Percentiles rank a stretch among this genome's conserved stretches.
These are phyloP conservation scores for Neotropicomus parvogracilis DNA, from an alignment of 1,284 basidiomycete genomes.

Conservation along the genomic window DNA sequence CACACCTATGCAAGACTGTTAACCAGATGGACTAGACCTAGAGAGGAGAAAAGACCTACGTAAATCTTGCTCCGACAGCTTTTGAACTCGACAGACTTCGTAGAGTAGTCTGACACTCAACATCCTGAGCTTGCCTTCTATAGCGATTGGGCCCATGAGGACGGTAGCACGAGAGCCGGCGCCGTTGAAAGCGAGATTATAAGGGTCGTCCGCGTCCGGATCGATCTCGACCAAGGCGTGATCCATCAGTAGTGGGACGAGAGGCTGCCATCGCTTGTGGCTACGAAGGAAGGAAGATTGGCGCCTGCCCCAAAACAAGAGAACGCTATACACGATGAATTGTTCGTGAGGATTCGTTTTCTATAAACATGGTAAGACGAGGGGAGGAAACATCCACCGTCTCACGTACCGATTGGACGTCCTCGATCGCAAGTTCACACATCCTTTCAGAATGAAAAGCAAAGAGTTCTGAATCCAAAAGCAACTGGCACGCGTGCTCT, in stretches of 20 bases:
- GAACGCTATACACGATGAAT: constrained; percentile 76
- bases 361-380: constrained; percentile 37
- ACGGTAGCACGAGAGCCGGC: constrained; percentile 38
- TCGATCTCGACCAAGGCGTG: constrained; percentile 70
- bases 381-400: not conserved
- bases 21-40: not conserved
- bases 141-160: constrained; percentile 55
- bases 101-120: constrained; percentile 78
- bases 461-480: constrained; percentile 83
- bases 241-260: constrained; percentile 82
- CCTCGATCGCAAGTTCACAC: constrained; percentile 72
- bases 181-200: constrained; percentile 34
- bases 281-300: constrained; percentile 70
- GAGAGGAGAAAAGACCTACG: constrained; percentile 45
- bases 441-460: constrained; percentile 85
- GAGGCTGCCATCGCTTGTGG: constrained; percentile 75
- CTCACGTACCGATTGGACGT: constrained; percentile 60
- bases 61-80: constrained; percentile 70
- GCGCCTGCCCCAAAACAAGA: constrained; percentile 73
- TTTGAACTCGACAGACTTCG: constrained; percentile 88
- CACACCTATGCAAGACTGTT: constrained; percentile 45
- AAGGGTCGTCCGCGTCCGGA: constrained; percentile 59
- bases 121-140: constrained; percentile 75
- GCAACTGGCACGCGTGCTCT: constrained; percentile 69
- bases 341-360: constrained; percentile 86